Evolutionary conservation across 257 asterid species (phyloP), one percentile per base, ranked within the genome.

Genomic region (Verbascum thapsus): DNA sequence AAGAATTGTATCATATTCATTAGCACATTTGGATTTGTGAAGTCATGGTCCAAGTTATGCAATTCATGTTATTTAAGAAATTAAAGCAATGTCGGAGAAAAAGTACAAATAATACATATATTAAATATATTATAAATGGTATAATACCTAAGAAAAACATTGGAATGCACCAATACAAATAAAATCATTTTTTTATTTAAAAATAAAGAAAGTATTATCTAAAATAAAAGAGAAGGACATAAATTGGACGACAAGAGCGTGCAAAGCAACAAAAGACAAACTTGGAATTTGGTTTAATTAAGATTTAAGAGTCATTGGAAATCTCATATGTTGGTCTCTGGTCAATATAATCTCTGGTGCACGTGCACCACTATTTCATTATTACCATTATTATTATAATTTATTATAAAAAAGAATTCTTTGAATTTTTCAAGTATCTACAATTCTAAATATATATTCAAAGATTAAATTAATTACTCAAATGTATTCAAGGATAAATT

Each of bases 331-430:
- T 64, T 67, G 78, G 72, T 72, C 69, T 56, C 55, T 75, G 87
- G 87, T 81, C 84, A 75, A 75, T 70, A 71, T 70, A 75, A 75
- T 81, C 69, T 73, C 75, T 61, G 67, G 69, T 74, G 76, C 77
- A 81, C 77, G 83, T 77, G 86, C 82, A 48, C 77, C 74, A 56
- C 68, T 74, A 51, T 76, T 68, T 80, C 18, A 57, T 71, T 66
- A 66, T 44, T 60, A 47, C 20, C 9, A 44, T 42, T 37, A 47
- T 3, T 39, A n/a, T 12, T 13, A 40, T 20, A 44, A 53, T 15
- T 19, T 40, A 3, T 18, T 22, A n/a, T n/a, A n/a, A n/a, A n/a
- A n/a, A n/a, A n/a, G n/a, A n/a, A n/a, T n/a, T n/a, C n/a, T n/a
- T n/a, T n/a, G n/a, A n/a, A n/a, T n/a, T n/a, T n/a, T n/a, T n/a